A percentile compares a stretch with the other conserved stretches of the same genome.
Evolutionary conservation across 345 rosid species (phyloP).

Genomic region (Brassica rapa): DNA sequence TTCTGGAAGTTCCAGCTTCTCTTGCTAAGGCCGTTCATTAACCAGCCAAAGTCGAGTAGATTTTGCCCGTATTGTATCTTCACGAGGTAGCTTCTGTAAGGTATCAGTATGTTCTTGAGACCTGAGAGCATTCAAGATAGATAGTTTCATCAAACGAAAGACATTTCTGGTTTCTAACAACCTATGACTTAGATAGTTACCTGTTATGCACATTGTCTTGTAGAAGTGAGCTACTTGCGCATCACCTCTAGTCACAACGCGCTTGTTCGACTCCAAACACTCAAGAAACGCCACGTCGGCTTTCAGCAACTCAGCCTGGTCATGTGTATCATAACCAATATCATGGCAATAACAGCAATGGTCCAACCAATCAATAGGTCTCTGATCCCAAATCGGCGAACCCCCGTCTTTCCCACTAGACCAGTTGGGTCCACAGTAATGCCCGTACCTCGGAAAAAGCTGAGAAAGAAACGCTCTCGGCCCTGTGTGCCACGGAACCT

Average conservation of each 20-base stretch:
- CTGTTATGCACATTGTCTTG: conserved; percentile 85
- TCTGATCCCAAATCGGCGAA: conserved; percentile 80
- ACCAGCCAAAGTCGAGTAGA: conserved; percentile 68
- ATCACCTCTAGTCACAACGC: conserved; percentile 63
- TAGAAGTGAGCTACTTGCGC: conserved; percentile 64
- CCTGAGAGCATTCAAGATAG: conserved; percentile 48
- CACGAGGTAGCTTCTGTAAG: conserved; percentile 78
- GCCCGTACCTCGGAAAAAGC: conserved; percentile 90
- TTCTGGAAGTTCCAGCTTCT: conserved; percentile 61
- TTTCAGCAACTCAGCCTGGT: conserved; percentile 79
- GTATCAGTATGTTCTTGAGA: conserved; percentile 71
- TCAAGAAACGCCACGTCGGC: conserved; percentile 88
- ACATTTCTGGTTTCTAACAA: background rate
- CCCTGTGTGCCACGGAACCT: conserved; percentile 98
- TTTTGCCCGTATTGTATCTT: conserved; percentile 55
- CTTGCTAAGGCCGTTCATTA: conserved; percentile 54
- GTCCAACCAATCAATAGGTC: conserved; percentile 97
- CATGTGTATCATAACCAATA: conserved; percentile 89
- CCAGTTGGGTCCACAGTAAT: conserved; percentile 99
- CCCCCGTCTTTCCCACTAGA: conserved; percentile 94
- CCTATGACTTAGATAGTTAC: conserved; percentile 43
- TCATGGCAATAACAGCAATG: conserved; percentile 98
- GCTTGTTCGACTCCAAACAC: conserved; percentile 76
- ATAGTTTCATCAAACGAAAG: background rate
- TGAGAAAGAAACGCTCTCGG: conserved; percentile 83